These are phyloP conservation scores for Thraustotheca clavata DNA, from an alignment of 352 stramenopile species.

Conservation along the genomic window DNA sequence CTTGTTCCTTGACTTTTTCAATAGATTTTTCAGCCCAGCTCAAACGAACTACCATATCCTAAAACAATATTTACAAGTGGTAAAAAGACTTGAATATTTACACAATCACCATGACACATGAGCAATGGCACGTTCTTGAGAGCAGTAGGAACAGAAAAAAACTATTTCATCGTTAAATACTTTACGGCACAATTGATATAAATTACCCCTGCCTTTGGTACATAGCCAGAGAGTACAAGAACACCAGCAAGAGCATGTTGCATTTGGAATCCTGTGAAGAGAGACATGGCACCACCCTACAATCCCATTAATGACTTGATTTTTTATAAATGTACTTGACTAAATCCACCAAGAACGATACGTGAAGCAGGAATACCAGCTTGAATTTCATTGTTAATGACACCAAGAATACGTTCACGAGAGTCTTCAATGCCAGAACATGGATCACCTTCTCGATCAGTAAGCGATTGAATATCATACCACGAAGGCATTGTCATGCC, in stretches of 20 bases:
- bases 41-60: conserved; percentile 51
- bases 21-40: conserved; percentile 50
- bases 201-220: conserved; percentile 45
- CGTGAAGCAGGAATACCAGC: conserved; percentile 73
- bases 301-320: not conserved
- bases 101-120: conserved; percentile 64
- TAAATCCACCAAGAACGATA: conserved; percentile 93
- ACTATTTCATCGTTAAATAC: no score
- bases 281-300: conserved; percentile 80
- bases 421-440: conserved; percentile 86
- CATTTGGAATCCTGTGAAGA: conserved; percentile 76
- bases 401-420: conserved; percentile 42
- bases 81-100: conserved; percentile 3
- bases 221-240: conserved; percentile 61
- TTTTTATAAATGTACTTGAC: conserved; percentile 39
- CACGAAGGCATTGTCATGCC: conserved; percentile 91
- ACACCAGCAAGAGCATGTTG: conserved; percentile 50
- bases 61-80: no score
- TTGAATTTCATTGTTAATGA: conserved; percentile 75
- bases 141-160: conserved; percentile 23
- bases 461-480: conserved; percentile 92
- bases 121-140: conserved; percentile 55
- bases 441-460: conserved; percentile 77
- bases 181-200: not conserved
- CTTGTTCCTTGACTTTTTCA: conserved; percentile 40